A percentile compares a stretch with the other conserved stretches of the same genome.
phyloP scores from a whole-genome alignment of 148 eudicot genomes.

The Simmondsia chinensis region DNA sequence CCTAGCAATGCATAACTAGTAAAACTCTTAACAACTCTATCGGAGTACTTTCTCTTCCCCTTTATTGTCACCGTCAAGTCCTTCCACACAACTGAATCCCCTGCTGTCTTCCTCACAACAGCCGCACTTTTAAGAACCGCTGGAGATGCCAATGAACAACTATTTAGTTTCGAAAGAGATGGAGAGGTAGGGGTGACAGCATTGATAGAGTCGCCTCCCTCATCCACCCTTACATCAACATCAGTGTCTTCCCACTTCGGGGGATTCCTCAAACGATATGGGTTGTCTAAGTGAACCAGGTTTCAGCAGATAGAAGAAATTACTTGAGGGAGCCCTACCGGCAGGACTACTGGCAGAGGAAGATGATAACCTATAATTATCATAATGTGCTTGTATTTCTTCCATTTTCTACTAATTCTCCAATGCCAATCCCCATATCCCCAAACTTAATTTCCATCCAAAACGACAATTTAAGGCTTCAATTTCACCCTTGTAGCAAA shows the following conservation, averaged over 20 bases:
- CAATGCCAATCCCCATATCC: neutral
- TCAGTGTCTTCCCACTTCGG: slow-evolving; percentile 96
- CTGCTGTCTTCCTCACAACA: slow-evolving; percentile 59
- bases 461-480: too few relatives aligned
- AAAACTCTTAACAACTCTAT: slow-evolving; percentile 84
- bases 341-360: slow-evolving; percentile 96
- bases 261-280: slow-evolving; percentile 78
- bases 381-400: slow-evolving; percentile 88
- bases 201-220: slow-evolving; percentile 68
- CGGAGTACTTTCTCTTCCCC: slow-evolving; percentile 86
- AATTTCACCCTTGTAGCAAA: too few relatives aligned
- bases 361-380: slow-evolving; percentile 90
- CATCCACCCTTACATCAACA: slow-evolving; percentile 70
- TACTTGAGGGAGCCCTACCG: slow-evolving; percentile 83
- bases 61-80: slow-evolving; percentile 78
- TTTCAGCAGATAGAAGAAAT: slow-evolving; percentile 79
- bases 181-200: slow-evolving; percentile 78
- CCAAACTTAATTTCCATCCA: too few relatives aligned
- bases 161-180: slow-evolving; percentile 72
- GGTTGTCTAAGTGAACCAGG: slow-evolving; percentile 76
- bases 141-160: slow-evolving; percentile 87
- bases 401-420: slow-evolving; percentile 38
- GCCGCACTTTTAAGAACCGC: slow-evolving; percentile 47
- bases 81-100: slow-evolving; percentile 87
- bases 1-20: slow-evolving; percentile 93